Evolutionary conservation across 805 yeast species (phyloP), one percentile per base, ranked within the genome.

Genomic region (Allodekkera sacchari): DNA sequence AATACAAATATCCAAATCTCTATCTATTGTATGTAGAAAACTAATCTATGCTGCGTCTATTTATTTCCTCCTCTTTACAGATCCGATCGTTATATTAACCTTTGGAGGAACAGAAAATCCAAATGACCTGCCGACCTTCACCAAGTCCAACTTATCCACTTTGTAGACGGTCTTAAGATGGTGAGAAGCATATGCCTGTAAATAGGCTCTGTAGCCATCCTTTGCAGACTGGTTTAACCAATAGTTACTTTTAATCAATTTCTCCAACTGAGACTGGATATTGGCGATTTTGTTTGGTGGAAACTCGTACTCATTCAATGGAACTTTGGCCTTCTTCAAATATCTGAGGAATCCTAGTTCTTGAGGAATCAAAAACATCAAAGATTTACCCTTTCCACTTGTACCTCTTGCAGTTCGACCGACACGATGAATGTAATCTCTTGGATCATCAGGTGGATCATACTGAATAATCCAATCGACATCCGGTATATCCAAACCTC

Each of bases 381-480:
- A 66, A 7, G 95, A 84, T 60, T 79, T 83, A 49, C 99, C 99
- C 53, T 78, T 79, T 35, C 95, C 97, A 30, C 72, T 53, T 15
- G 80, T 63, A 43, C 94, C 95, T 67, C 98, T 80, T 22, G 98
- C 99, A 18, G 99, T 92, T 68, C 99, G 80, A 44, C 99, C 99
- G 22, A 92, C 98, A 61, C 99, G 77, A 64, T 92, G 99, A 46
- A 92, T 92, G 58, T 92, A 92, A 62, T 92, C 97, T 64, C 97
- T 78, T 61, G 98, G 98, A 63, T 92, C 98, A 79, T 92, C 98
- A 57, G 98, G 98, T 34, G 98, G 98, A 59, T 92, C 99, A 53
- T 85, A 92, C 66, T 92, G 98, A 43, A 92, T 82, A 52, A 92
- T 92, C 98, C 98, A 92, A 64, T 94, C 98, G 34, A 92, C 98